Conservation (phyloP, 2,329 filamentous ascomycete species). For the Microcyclosporella mali region DNA sequence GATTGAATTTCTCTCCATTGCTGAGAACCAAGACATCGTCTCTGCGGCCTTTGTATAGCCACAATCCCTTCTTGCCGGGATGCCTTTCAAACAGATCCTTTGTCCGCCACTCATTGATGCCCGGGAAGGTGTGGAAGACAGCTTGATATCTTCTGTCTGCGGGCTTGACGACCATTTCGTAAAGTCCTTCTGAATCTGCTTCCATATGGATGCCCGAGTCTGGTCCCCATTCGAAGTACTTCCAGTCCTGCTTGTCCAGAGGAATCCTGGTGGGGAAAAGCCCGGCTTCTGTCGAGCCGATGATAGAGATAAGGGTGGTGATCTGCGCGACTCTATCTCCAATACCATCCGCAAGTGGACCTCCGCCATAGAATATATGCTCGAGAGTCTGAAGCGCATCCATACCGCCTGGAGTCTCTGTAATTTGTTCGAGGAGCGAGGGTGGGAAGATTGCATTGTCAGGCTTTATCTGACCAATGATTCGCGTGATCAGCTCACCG, state of each 20-base stretch:
- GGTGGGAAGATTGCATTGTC: conserved; percentile 8
- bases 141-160: conserved; percentile 13
- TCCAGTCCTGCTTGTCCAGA: conserved; percentile 16
- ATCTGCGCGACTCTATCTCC: conserved; percentile 11
- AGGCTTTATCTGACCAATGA: conserved; percentile 9
- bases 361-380: conserved; percentile 16
- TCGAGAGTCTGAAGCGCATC: conserved; percentile 10
- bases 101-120: conserved; percentile 30
- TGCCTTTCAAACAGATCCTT: conserved; percentile 29
- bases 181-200: conserved; percentile 18
- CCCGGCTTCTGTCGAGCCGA: conserved; percentile 17
- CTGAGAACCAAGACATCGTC: conserved; percentile 27
- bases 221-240: conserved; percentile 21
- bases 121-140: conserved; percentile 30
- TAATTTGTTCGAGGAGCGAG: conserved; percentile 16
- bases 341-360: conserved; percentile 12
- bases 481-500: conserved; percentile 10
- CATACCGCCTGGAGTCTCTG: conserved; percentile 10
- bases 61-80: conserved; percentile 23
- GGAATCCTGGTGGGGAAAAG: conserved; percentile 15
- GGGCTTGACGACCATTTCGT: conserved; percentile 33
- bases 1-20: conserved; percentile 28
- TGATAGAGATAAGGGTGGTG: conserved; percentile 7
- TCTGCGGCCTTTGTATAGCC: conserved; percentile 24
- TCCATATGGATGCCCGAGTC: conserved; percentile 13